Conservation (phyloP, 2,329 filamentous ascomycete genomes). For the Raffaelea albimanens region DNA sequence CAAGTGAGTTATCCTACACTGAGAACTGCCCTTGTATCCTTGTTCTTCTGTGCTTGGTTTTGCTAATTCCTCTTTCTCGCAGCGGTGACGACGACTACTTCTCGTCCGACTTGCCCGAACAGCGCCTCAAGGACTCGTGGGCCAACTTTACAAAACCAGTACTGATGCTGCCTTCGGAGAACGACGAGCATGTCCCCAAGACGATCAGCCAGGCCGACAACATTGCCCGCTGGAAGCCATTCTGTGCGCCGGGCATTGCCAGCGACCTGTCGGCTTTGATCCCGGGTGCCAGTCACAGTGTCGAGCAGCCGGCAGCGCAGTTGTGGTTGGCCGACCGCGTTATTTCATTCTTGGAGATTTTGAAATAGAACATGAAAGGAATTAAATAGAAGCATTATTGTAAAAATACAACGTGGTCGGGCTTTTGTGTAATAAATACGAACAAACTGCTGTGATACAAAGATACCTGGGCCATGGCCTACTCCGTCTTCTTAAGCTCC, state of each 20-base stretch:
- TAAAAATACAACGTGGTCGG: too few relatives aligned
- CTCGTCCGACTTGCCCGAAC: constrained; percentile 60
- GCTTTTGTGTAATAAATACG: too few relatives aligned
- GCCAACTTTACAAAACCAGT: constrained; percentile 49
- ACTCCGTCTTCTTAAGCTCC: neutral
- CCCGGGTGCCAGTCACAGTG: constrained; percentile 41
- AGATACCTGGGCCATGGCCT: too few relatives aligned
- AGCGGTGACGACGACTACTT: constrained; percentile 81
- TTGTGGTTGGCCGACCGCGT: constrained; percentile 41
- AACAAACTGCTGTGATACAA: too few relatives aligned
- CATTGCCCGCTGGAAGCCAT: constrained; percentile 45
- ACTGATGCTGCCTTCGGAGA: constrained; percentile 54
- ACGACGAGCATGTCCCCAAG: constrained; percentile 56
- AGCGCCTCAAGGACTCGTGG: constrained; percentile 55
- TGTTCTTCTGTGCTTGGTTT: too few relatives aligned
- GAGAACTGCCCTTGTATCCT: neutral
- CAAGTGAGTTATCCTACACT: constrained; percentile 39
- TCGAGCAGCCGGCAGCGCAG: constrained; percentile 34
- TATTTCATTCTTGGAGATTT: constrained; percentile 30
- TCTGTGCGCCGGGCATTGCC: constrained; percentile 31
- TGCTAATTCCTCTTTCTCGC: neutral
- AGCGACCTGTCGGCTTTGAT: constrained; percentile 44
- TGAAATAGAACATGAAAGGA: neutral
- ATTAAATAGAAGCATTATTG: too few relatives aligned
- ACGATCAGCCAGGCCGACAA: constrained; percentile 48